Base-by-base conservation (phyloP, 345 rosid genomes). In the Luvunga scandens region DNA sequence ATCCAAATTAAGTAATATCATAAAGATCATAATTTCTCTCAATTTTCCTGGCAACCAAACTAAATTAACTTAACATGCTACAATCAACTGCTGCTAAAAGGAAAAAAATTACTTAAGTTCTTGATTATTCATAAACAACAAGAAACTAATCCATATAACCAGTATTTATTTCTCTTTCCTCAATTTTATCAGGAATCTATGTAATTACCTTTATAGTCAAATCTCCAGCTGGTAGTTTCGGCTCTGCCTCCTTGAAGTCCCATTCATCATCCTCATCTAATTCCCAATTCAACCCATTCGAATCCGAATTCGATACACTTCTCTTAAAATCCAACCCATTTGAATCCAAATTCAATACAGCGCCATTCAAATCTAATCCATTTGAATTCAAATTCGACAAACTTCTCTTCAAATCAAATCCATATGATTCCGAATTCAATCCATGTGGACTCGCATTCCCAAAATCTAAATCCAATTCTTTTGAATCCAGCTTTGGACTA, bases 241-340 rank as follows among this genome's bases (percentile, higher is more conserved):
- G 14, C 36, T 76, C 85, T 62, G 85, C 85, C 71, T 55, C 85
- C 66, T 75, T 78, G 48, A 86, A 88, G 77, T 81, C 89, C 90
- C 87, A 88, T 7, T 78, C 31, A 30, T 30, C 31, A 30, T 30
- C 31, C 31, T 30, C 31, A 30, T 30, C 31, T 30, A 30, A 30
- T 30, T 30, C 31, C 31, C 31, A 30, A 30, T 30, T 30, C 31
- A 30, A 30, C 31, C 87, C 31, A 30, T 30, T 30, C 2, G 31
- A 30, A 30, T 30, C 31, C 31, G 2, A 30, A 30, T 69, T 77
- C 63, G 48, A 56, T 30, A 30, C 2, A 30, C 31, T 30, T 30
- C 31, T 2, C 31, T 30, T 30, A 1, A 30, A 30, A 30, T 30
- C 31, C 31, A 30, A 30, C 31, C 31, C 31, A 30, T 30, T 30